These are phyloP conservation scores for Stephanodiscus minutulus DNA, from an alignment of 108 stramenopile species.

Conservation along the genomic window DNA sequence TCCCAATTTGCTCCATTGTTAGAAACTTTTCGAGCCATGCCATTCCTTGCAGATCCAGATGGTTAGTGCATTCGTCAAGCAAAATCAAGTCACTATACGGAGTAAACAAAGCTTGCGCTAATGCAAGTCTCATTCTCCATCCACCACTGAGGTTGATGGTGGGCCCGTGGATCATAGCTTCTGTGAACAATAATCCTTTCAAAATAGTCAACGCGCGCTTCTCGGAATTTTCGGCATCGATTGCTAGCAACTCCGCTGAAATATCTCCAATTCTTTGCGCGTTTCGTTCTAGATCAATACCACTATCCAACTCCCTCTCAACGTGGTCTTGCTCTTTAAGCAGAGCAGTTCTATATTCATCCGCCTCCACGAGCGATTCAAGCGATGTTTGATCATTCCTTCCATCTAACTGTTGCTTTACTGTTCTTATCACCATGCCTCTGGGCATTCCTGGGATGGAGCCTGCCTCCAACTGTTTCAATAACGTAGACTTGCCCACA, in stretches of 20 bases:
- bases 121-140: conserved; percentile 93
- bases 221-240: conserved; percentile 77
- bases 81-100: conserved; percentile 77
- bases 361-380: conserved; percentile 69
- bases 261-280: conserved; percentile 68
- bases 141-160: conserved; percentile 86
- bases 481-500: conserved; percentile 86
- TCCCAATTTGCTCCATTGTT: conserved; percentile 35
- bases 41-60: conserved; percentile 88
- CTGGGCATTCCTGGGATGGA: conserved; percentile 84
- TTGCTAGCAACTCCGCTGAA: conserved; percentile 69
- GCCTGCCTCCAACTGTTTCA: conserved; percentile 68
- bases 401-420: conserved; percentile 87
- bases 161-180: conserved; percentile 67
- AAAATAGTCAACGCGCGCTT: conserved; percentile 64
- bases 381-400: conserved; percentile 68
- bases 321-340: conserved; percentile 64
- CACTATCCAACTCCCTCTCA: conserved; percentile 57
- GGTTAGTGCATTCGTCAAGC: conserved; percentile 93
- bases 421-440: conserved; percentile 68
- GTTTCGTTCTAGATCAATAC: conserved; percentile 48
- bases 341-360: conserved; percentile 57
- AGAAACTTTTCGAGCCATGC: conserved; percentile 85
- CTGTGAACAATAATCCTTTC: conserved; percentile 62
- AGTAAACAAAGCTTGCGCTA: conserved; percentile 77